Evolutionary conservation across 2,329 filamentous ascomycete genomes (phyloP).

Genomic region (Trichoderma polysporum): DNA sequence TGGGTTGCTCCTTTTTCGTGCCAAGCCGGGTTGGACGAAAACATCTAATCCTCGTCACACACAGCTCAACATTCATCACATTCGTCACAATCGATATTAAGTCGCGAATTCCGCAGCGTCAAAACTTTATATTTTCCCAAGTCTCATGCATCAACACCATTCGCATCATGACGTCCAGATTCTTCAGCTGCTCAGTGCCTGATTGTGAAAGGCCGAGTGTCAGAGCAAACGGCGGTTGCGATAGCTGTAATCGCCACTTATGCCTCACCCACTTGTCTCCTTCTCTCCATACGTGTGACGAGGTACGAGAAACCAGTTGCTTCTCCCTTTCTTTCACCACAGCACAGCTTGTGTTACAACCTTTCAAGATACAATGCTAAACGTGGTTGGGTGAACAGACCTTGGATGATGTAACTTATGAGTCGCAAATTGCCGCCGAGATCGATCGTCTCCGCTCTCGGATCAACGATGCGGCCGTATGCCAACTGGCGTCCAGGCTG

Average conservation of each 20-base stretch:
- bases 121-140: neutral
- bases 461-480: slow-evolving; percentile 24
- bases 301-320: neutral
- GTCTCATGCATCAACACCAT: neutral
- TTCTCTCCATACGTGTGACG: neutral
- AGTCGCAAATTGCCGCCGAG: slow-evolving; percentile 15
- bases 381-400: neutral
- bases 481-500: slow-evolving; percentile 23
- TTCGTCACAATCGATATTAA: neutral
- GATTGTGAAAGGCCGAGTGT: neutral
- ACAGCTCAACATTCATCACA: neutral
- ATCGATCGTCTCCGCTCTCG: slow-evolving; percentile 18
- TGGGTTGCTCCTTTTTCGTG: too few species aligned
- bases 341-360: neutral
- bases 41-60: neutral
- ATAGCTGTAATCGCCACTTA: neutral
- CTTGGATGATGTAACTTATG: slow-evolving; percentile 26
- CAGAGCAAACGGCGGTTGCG: neutral
- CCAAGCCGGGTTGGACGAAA: too few species aligned
- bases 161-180: neutral
- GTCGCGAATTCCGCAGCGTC: neutral
- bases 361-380: neutral
- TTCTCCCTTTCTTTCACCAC: neutral
- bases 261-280: neutral
- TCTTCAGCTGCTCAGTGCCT: neutral